Evolutionary conservation across 768 basidiomycete genomes (phyloP), one percentile per base, ranked within the genome.

Genomic region (Rhizopogon roseolus): DNA sequence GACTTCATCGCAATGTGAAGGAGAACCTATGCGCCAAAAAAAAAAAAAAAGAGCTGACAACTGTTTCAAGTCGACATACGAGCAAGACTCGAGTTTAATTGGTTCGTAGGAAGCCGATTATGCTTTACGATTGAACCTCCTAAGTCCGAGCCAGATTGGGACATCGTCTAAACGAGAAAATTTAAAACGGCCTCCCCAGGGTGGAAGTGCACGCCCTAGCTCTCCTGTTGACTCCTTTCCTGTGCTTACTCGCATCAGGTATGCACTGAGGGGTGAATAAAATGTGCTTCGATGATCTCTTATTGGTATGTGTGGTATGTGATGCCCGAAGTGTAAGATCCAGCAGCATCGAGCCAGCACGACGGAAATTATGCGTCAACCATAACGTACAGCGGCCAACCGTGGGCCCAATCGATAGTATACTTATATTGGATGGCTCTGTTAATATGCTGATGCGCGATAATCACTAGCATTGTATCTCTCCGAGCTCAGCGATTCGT

Each of bases 11-110:
- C 98, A 13, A 22, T 22, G 86, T 95, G 42, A 99, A 99, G 68
- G 96, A 99, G 72, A 97, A 97, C 64, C 60, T 88, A 16, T 96
- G 93, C 64, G 66, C 74, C 1, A 84, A 95, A 62, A 1, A 50
- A 84, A 95, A 62, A 1, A 50, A 55, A 2, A 79, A 77, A 32
- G 86, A 80, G 1, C 74, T 83, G 0, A 69, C 72, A 19, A 73
- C 78, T 10, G 66, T 84, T 8, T 92, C 22, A 3, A 22, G 22
- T 93, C 62, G 95, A 98, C n/a, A n/a, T n/a, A n/a, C 62, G 83
- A 87, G 53, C 74, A 87, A 53, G 96, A 99, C 69, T 94, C 91
- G 16, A 94, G 89, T 64, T 96, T 63, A 98, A 91, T 8, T 81
- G 96, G 95, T 90, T 49, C 0, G 62, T 54, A 44, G 22, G 8